phyloP scores from a whole-genome alignment of 192 early-diverging fungal genomes.

The Linnemannia zychae region DNA sequence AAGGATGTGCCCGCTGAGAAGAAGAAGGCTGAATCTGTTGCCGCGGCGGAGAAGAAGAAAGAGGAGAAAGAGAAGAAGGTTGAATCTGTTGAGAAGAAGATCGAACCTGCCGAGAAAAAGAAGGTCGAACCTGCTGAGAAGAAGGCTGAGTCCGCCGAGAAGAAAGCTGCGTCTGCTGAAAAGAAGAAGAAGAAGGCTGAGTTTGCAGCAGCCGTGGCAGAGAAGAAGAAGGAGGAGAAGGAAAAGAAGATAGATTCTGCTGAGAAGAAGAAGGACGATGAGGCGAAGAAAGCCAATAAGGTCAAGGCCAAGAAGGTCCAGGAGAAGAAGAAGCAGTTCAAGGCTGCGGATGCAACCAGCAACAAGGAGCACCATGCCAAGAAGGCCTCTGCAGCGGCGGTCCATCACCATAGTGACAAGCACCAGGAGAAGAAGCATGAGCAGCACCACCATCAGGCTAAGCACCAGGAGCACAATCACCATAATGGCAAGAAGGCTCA shows the following conservation, averaged over 20 bases:
- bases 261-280: neutral
- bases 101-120: neutral
- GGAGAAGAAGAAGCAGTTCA: neutral
- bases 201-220: neutral
- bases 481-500: neutral
- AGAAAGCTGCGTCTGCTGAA: neutral
- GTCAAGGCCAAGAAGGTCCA: neutral
- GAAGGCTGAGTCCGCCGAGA: neutral
- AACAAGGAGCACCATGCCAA: conserved; percentile 8
- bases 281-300: neutral
- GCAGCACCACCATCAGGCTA: neutral
- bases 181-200: neutral
- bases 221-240: neutral
- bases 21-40: neutral
- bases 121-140: neutral
- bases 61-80: neutral
- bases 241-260: neutral
- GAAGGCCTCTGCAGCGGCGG: neutral
- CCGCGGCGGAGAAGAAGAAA: neutral
- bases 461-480: conserved; percentile 1
- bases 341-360: neutral
- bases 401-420: neutral
- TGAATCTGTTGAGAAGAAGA: neutral
- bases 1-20: neutral
- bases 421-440: neutral